phyloP scores from a whole-genome alignment of 208 protist species.

The Porcisia deanei region DNA sequence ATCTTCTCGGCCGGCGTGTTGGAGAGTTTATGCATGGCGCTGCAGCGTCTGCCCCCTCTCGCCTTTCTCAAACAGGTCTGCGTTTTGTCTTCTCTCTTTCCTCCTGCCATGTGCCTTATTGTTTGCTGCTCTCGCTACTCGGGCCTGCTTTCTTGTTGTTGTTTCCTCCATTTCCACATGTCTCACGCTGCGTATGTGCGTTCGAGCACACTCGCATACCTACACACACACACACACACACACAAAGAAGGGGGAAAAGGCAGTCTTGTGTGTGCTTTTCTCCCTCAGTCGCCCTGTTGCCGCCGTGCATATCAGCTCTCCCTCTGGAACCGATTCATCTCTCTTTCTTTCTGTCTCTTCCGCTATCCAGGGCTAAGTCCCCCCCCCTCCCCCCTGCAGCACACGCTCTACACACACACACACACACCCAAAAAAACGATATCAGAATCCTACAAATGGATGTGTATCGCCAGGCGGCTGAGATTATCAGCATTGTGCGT shows the following conservation, averaged over 20 bases:
- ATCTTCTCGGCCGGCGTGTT: neutral
- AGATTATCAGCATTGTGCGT: constrained; percentile 74
- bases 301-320: neutral
- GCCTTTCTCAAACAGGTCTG: neutral
- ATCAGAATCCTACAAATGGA: constrained; percentile 52
- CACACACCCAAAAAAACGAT: neutral
- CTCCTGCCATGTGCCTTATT: neutral
- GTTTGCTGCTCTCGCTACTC: neutral
- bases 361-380: neutral
- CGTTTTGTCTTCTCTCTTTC: neutral
- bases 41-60: neutral
- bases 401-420: neutral
- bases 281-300: neutral
- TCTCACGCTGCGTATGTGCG: no score
- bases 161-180: no score
- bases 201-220: neutral
- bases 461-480: constrained; percentile 87
- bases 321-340: neutral
- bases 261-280: no score
- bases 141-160: neutral
- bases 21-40: neutral
- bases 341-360: neutral
- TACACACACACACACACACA: neutral
- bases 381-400: neutral
- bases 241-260: neutral